Conservation (phyloP, 805 yeast species). For the Trichomonascus vanleenenianus region DNA sequence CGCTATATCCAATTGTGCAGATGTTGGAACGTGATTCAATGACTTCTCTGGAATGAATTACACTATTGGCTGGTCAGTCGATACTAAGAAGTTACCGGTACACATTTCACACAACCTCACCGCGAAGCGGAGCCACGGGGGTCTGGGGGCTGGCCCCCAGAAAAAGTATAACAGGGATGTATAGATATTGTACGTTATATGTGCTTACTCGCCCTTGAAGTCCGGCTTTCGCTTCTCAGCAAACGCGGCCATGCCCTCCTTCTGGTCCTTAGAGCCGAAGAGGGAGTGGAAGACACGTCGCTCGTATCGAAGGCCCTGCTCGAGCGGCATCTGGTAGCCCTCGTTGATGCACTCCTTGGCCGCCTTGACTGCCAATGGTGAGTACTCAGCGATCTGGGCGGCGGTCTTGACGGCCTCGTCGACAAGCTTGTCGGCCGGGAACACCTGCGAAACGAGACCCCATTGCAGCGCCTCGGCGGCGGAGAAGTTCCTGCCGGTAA, state of each 20-base stretch:
- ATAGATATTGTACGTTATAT: not conserved
- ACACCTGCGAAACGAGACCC: slow-evolving; percentile 41
- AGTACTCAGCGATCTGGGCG: slow-evolving; percentile 32
- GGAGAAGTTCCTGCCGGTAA: slow-evolving; percentile 39
- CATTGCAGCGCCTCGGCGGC: slow-evolving; percentile 40
- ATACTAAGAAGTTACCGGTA: too few species aligned
- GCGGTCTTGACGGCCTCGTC: slow-evolving; percentile 41
- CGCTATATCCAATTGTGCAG: too few species aligned
- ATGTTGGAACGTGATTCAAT: too few species aligned
- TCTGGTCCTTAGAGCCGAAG: slow-evolving; percentile 40
- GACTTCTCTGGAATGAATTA: too few species aligned
- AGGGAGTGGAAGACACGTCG: slow-evolving; percentile 38
- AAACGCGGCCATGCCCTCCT: slow-evolving; percentile 46
- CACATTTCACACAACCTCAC: too few species aligned
- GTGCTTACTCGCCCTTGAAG: slow-evolving; percentile 26
- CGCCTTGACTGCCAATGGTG: slow-evolving; percentile 38
- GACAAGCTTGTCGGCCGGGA: slow-evolving; percentile 34
- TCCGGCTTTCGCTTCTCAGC: slow-evolving; percentile 37
- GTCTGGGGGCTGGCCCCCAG: not conserved
- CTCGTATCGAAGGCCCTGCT: slow-evolving; percentile 36
- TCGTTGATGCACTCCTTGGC: slow-evolving; percentile 40
- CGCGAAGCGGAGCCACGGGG: too few species aligned
- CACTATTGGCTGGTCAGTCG: too few species aligned
- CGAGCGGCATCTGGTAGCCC: slow-evolving; percentile 32
- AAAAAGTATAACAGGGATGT: not conserved